Conservation (phyloP, 176 grass and related monocot species). For the Eremochloa ophiuroides region DNA sequence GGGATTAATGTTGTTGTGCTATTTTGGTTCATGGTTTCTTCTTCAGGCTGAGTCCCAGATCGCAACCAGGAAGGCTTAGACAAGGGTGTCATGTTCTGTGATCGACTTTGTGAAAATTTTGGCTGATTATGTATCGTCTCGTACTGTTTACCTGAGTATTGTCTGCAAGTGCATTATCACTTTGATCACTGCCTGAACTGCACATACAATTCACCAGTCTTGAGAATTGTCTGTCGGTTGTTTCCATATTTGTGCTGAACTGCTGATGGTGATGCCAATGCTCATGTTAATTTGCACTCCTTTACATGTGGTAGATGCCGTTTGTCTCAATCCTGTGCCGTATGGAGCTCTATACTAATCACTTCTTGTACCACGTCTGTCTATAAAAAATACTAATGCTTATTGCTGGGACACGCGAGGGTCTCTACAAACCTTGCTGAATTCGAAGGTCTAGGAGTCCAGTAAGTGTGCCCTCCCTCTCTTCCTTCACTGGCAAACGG, state of each 20-base stretch:
- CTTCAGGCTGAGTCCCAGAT: constrained; percentile 69
- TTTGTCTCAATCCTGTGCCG: no score
- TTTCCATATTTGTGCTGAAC: neutral
- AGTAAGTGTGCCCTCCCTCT: no score
- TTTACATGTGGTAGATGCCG: no score
- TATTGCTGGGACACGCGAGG: no score
- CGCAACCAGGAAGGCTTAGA: constrained; percentile 61
- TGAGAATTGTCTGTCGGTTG: neutral
- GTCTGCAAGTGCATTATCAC: constrained; percentile 24
- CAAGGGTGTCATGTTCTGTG: neutral
- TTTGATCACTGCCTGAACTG: neutral
- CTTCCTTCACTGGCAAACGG: no score
- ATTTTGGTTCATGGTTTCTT: neutral
- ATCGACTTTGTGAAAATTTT: constrained; percentile 27
- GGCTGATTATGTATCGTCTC: neutral
- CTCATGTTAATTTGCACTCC: neutral
- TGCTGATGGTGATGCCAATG: neutral
- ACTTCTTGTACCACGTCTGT: no score
- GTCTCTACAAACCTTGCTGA: no score
- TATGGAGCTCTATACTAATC: no score
- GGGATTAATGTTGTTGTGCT: neutral
- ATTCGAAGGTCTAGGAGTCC: no score
- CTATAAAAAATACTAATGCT: no score
- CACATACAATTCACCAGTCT: neutral
- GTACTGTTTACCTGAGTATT: constrained; percentile 6